phyloP scores from a whole-genome alignment of 805 yeast genomes.

The Priceomyces fermenticarens region DNA sequence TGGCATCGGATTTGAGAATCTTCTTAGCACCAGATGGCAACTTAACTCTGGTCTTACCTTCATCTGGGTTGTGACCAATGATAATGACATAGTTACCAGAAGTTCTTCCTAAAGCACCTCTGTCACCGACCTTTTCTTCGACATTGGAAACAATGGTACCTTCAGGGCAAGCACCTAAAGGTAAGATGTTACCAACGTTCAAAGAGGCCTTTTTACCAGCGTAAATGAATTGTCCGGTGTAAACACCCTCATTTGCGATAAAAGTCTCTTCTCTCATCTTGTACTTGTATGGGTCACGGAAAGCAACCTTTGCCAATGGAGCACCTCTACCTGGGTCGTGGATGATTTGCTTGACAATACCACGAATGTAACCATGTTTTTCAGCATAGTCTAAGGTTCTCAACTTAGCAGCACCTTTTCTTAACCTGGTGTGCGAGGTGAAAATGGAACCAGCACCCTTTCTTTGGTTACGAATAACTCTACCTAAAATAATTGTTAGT shows the following conservation, averaged over 20 bases:
- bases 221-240: slow-evolving; percentile 98
- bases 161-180: slow-evolving; percentile 96
- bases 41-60: slow-evolving; percentile 98
- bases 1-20: slow-evolving; percentile 90
- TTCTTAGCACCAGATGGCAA: slow-evolving; percentile 99
- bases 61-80: slow-evolving; percentile 99
- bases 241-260: slow-evolving; percentile 99
- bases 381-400: slow-evolving; percentile 99
- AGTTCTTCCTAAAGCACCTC: slow-evolving; percentile 99
- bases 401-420: slow-evolving; percentile 99
- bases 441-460: slow-evolving; percentile 99
- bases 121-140: slow-evolving; percentile 98
- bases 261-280: slow-evolving; percentile 97
- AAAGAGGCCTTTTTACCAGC: slow-evolving; percentile 98
- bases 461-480: slow-evolving; percentile 99
- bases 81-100: slow-evolving; percentile 99
- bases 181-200: slow-evolving; percentile 95
- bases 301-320: slow-evolving; percentile 97
- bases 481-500: slow-evolving; percentile 53
- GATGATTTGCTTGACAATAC: slow-evolving; percentile 96
- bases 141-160: slow-evolving; percentile 99
- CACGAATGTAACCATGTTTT: slow-evolving; percentile 99
- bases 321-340: slow-evolving; percentile 99
- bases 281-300: slow-evolving; percentile 99
- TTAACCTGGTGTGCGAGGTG: slow-evolving; percentile 99